A percentile compares a stretch with the other conserved stretches of the same genome.
These are phyloP conservation scores for Boletus eberwhitei DNA, from an alignment of 768 basidiomycete species.

Conservation along the genomic window DNA sequence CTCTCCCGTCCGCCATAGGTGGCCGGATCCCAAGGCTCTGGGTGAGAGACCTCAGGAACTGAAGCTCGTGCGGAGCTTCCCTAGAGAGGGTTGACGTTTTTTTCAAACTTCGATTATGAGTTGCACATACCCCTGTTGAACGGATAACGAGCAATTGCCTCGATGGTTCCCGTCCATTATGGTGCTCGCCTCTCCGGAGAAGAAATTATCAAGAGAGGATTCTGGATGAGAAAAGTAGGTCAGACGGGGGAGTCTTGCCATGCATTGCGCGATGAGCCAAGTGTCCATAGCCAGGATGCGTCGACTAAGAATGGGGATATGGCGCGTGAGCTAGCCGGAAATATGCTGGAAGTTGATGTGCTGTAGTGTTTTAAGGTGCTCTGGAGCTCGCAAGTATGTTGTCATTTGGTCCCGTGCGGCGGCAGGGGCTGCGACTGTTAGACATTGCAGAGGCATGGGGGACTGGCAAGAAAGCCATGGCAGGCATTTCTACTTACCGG, in stretches of 20 bases:
- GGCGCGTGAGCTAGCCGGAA: not conserved
- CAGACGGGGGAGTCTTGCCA: constrained; percentile 6
- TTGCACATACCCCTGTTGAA: not conserved
- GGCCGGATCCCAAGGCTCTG: not conserved
- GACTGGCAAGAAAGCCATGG: not conserved
- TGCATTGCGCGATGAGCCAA: constrained; percentile 13
- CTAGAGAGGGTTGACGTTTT: not conserved
- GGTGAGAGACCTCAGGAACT: constrained; percentile 3
- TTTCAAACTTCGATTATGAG: not conserved
- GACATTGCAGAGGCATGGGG: not conserved
- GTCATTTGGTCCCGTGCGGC: not conserved
- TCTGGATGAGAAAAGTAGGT: constrained; percentile 15
- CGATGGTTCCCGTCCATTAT: not conserved
- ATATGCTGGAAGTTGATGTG: not conserved
- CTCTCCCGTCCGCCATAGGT: not conserved
- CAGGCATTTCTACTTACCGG: not conserved
- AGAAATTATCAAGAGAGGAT: constrained; percentile 13
- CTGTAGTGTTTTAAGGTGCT: not conserved
- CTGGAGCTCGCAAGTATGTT: not conserved
- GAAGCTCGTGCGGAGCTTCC: constrained; percentile 4
- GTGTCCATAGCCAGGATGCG: not conserved
- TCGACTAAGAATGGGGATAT: not conserved
- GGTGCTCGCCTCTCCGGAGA: constrained; percentile 1
- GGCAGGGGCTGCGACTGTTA: not conserved
- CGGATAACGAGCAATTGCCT: not conserved